Percentiles rank a stretch among this genome's conserved stretches.
These are phyloP conservation scores for Nakaseomyces delphensis DNA, from an alignment of 1,139 yeast genomes.

Conservation along the genomic window DNA sequence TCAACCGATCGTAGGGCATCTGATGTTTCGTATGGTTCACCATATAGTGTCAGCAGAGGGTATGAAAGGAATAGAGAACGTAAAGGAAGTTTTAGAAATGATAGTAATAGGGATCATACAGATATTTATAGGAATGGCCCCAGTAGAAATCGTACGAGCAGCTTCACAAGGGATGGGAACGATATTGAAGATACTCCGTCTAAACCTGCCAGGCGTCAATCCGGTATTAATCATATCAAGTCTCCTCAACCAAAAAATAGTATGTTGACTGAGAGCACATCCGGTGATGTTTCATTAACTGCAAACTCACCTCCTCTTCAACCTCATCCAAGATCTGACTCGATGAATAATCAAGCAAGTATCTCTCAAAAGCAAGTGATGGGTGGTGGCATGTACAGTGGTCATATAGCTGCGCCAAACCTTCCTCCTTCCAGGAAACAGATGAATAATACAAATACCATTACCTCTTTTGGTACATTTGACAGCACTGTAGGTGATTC, in stretches of 20 bases:
- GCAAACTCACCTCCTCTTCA: slow-evolving; percentile 18
- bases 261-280: neutral
- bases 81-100: neutral
- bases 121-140: neutral
- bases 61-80: slow-evolving; percentile 5
- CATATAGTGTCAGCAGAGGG: slow-evolving; percentile 5
- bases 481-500: neutral
- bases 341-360: neutral
- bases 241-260: neutral
- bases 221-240: neutral
- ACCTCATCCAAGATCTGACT: slow-evolving; percentile 13
- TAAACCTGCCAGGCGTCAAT: slow-evolving; percentile 8
- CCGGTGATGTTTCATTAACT: neutral
- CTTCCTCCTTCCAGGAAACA: slow-evolving; percentile 52
- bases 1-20: neutral
- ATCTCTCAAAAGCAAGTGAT: neutral
- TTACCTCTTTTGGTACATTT: slow-evolving; percentile 4
- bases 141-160: neutral
- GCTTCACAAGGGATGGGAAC: neutral
- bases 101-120: neutral
- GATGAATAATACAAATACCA: slow-evolving; percentile 30
- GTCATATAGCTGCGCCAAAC: slow-evolving; percentile 19
- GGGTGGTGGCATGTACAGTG: neutral
- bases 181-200: slow-evolving; percentile 10
- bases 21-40: slow-evolving; percentile 1